Evolutionary conservation across 2,329 filamentous ascomycete species (phyloP).

Genomic region (Neonectria sp.): DNA sequence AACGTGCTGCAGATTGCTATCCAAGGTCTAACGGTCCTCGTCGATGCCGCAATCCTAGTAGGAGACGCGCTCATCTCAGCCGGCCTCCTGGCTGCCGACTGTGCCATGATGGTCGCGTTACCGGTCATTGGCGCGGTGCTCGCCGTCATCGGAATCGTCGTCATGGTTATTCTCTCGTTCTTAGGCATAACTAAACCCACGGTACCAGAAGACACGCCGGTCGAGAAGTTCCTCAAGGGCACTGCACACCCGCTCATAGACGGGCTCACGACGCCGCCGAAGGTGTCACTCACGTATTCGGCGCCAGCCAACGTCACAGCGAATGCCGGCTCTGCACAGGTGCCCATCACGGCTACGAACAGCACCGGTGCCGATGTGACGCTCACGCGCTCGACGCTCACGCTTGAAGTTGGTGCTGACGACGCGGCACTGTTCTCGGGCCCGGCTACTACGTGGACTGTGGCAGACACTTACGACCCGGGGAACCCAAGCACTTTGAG

Average conservation of each 20-base stretch:
- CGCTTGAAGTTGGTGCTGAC: not conserved
- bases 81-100: not conserved
- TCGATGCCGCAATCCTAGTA: not conserved
- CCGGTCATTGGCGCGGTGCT: not conserved
- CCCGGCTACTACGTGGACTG: not conserved
- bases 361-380: not conserved
- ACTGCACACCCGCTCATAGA: not conserved
- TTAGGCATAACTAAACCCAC: not conserved
- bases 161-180: not conserved
- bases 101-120: not conserved
- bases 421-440: not conserved
- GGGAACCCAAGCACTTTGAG: not conserved
- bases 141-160: not conserved
- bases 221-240: constrained; percentile 1
- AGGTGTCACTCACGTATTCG: not conserved
- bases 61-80: not conserved
- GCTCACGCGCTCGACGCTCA: not conserved
- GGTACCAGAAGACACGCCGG: not conserved
- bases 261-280: not conserved
- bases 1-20: constrained; percentile 1
- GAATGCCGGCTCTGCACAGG: not conserved
- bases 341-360: not conserved
- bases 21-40: not conserved
- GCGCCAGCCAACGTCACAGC: not conserved
- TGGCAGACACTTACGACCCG: not conserved